Evolutionary conservation across 192 early-diverging fungal genomes (phyloP), one percentile per base, ranked within the genome.

Genomic region (Anaeromyces robustus): DNA sequence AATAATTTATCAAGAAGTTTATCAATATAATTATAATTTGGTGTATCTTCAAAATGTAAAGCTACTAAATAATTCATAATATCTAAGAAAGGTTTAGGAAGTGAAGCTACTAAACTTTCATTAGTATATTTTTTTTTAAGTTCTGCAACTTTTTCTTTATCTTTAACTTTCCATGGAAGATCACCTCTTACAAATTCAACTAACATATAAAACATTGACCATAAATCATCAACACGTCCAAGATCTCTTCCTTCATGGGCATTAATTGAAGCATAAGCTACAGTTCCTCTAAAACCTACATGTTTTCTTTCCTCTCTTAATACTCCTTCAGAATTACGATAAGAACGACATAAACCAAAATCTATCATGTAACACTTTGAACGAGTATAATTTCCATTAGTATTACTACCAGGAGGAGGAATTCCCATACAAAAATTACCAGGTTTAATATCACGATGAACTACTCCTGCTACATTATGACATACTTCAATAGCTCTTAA

Each of bases 391-490:
- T 16, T 52, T 2, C 43, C 43, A 86, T 12, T 81, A 37, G 16
- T 82, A 52, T 19, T 19, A 52, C 22, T 52, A 22, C 43, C 43
- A 22, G 43, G 19, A 22, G 43, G 43, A 22, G 43, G 2, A 52
- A 52, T 52, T 52, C 43, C 43, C 43, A 52, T 52, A 52, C 43
- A 52, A 52, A 52, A 52, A 52, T 52, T 52, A 22, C 87, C 87
- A 30, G 89, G 89, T 77, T 91, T 91, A 79, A 91, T 85, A 79
- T 91, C 89, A 28, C 89, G 83, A 80, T 91, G 89, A 3, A 90
- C 78, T 29, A 90, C 84, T 14, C 89, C 89, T 52, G 18, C 43
- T 28, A 85, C 82, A 30, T 80, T 81, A 80, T 91, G 89, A 4
- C 88, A 79, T 13, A 82, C 81, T 78, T 87, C 79, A 30, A 91